Base-by-base conservation (phyloP, 805 yeast genomes). In the Saccharomycopsis malanga region DNA sequence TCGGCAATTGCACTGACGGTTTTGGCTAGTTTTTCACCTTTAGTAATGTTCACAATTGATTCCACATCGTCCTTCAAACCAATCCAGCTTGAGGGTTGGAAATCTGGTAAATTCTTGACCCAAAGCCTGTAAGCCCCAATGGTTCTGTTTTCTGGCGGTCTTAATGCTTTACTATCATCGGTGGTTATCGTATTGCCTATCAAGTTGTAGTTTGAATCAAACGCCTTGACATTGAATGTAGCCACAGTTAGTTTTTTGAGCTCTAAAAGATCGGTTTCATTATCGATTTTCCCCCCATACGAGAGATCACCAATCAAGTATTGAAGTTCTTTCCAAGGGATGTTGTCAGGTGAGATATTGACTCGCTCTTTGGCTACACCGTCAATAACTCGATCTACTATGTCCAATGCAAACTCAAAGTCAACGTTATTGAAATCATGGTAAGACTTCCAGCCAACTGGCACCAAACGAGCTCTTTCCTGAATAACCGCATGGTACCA, bases 401-500 rank as follows among this genome's bases (percentile, higher is more conserved):
- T 65, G 42, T 52, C 57, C 3, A 70, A 53, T 1, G 78, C 81
- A 20, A 77, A 68, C 9, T 65, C 62, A 45, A 81, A 72, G 58
- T 89, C 96, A n/a, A 79, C 63, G 48, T 84, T 86, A 58, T 76
- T 84, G 56, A 88, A 75, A 50, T 84, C 94, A 57, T 86, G 82
- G 7, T 54, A 57, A 53, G 74, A 73, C 1, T 64, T 55, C 63
- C 85, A 84, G 1, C 91, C 86, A 2, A 74, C 58, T 0, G 91
- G 87, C 1, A 69, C 71, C 53, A 71, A 81, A 40, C 83, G 67
- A 42, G 75, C 60, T 45, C 86, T 62, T 50, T 79, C 87, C 30
- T 70, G 70, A 2, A 87, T 57, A 0, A 83, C 58, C 0, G 84
- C 71, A 58, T 86, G 94, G 52, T 74, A 73, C 95, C 95, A 86